Evolutionary conservation across 2,329 filamentous ascomycete genomes (phyloP).

Genomic region (Seiridium unicorne): DNA sequence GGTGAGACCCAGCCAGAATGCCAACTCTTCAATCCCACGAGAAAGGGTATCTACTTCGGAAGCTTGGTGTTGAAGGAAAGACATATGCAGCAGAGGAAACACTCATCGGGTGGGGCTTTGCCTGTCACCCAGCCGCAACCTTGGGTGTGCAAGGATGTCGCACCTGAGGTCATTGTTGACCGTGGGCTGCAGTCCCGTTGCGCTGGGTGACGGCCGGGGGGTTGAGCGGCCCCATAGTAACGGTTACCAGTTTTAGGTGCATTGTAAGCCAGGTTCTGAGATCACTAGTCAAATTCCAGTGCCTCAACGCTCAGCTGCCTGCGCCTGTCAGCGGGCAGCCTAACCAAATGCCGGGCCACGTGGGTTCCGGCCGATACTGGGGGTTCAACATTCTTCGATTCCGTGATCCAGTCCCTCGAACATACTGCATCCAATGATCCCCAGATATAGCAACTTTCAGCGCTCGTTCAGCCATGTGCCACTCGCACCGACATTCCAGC

Average conservation of each 20-base stretch:
- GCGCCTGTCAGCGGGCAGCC: not conserved
- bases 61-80: not conserved
- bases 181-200: not conserved
- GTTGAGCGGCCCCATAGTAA: not conserved
- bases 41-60: not conserved
- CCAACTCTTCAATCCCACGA: not conserved
- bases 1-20: not conserved
- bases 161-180: slow-evolving; percentile 6
- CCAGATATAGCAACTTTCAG: not conserved
- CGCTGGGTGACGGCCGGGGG: slow-evolving; percentile 6
- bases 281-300: not conserved
- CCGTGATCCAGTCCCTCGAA: not conserved
- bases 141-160: not conserved
- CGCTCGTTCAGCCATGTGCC: not conserved
- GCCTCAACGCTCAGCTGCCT: not conserved
- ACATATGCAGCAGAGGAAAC: not conserved
- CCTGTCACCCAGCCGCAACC: not conserved
- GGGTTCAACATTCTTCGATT: not conserved
- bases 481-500: not conserved
- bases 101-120: not conserved
- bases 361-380: not conserved
- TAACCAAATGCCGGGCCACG: not conserved
- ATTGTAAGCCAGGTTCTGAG: no score
- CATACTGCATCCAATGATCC: not conserved
- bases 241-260: not conserved